A percentile compares a stretch with the other conserved stretches of the same genome.
phyloP scores from a whole-genome alignment of 805 yeast species.

The Saturnispora dispora region DNA sequence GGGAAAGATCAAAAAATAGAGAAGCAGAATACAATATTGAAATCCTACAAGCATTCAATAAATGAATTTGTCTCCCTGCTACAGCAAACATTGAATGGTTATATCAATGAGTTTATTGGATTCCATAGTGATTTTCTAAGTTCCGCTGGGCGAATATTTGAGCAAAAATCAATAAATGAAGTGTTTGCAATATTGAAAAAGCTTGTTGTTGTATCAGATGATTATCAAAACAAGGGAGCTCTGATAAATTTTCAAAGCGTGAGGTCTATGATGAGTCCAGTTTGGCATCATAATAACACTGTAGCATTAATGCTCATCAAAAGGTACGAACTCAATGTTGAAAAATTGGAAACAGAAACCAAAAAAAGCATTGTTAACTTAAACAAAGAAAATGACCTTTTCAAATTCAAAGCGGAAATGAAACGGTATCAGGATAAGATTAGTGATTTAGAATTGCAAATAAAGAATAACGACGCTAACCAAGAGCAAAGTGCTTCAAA shows the following conservation, averaged over 20 bases:
- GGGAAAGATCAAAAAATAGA: background rate
- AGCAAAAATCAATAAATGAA: constrained; percentile 7
- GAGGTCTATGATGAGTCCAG: constrained; percentile 6
- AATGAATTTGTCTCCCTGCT: constrained; percentile 4
- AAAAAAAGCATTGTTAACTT: background rate
- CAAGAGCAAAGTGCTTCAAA: background rate
- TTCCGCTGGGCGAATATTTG: background rate
- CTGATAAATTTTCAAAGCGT: constrained; percentile 6
- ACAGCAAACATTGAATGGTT: constrained; percentile 5
- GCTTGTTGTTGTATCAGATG: background rate
- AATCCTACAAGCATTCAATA: background rate
- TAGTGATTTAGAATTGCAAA: constrained; percentile 2
- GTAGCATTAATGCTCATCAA: background rate
- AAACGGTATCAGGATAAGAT: constrained; percentile 1
- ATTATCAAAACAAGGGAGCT: constrained; percentile 1
- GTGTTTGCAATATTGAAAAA: background rate
- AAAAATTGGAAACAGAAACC: background rate
- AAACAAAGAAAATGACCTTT: background rate
- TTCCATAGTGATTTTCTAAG: constrained; percentile 7
- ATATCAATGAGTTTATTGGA: constrained; percentile 9
- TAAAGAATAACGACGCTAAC: background rate
- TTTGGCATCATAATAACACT: constrained; percentile 4
- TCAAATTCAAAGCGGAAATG: background rate
- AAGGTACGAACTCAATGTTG: background rate
- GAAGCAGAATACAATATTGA: background rate